Evolutionary conservation across 352 stramenopile genomes (phyloP).

Genomic region (Aphanomyces invadans): DNA sequence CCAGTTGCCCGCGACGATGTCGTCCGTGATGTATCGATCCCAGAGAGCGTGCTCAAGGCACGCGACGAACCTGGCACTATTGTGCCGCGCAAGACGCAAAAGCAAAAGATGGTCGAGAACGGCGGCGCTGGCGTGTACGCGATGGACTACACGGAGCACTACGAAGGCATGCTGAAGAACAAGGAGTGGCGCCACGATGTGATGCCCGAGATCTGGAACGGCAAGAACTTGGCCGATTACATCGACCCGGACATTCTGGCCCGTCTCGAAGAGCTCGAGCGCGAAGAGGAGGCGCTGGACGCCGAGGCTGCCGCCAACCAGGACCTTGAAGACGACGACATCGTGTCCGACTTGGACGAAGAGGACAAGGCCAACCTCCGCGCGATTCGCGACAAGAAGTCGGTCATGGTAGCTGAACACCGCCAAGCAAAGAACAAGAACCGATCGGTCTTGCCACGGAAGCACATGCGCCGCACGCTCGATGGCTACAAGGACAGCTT

Average conservation of each 20-base stretch:
- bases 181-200: slow-evolving; percentile 96
- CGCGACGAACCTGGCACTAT: slow-evolving; percentile 33
- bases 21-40: slow-evolving; percentile 88
- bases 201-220: slow-evolving; percentile 99
- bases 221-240: slow-evolving; percentile 99
- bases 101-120: slow-evolving; percentile 90
- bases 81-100: slow-evolving; percentile 61
- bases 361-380: slow-evolving; percentile 90
- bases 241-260: slow-evolving; percentile 97
- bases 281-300: slow-evolving; percentile 95
- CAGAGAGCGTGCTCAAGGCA: slow-evolving; percentile 84
- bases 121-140: slow-evolving; percentile 96
- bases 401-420: slow-evolving; percentile 73
- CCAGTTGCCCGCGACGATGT: slow-evolving; percentile 90
- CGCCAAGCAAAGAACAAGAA: slow-evolving; percentile 95
- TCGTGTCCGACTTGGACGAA: slow-evolving; percentile 90
- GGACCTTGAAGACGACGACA: slow-evolving; percentile 70
- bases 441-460: slow-evolving; percentile 83
- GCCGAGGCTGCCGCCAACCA: slow-evolving; percentile 86
- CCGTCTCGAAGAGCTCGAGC: slow-evolving; percentile 92
- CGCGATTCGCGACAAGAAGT: slow-evolving; percentile 79
- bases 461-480: slow-evolving; percentile 63
- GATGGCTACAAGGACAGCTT: slow-evolving; percentile 87
- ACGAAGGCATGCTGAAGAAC: slow-evolving; percentile 91
- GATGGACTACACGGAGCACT: slow-evolving; percentile 96